A percentile compares a stretch with the other conserved stretches of the same genome.
Conservation (phyloP, 805 yeast species). For the Cyberlindnera maritima region DNA sequence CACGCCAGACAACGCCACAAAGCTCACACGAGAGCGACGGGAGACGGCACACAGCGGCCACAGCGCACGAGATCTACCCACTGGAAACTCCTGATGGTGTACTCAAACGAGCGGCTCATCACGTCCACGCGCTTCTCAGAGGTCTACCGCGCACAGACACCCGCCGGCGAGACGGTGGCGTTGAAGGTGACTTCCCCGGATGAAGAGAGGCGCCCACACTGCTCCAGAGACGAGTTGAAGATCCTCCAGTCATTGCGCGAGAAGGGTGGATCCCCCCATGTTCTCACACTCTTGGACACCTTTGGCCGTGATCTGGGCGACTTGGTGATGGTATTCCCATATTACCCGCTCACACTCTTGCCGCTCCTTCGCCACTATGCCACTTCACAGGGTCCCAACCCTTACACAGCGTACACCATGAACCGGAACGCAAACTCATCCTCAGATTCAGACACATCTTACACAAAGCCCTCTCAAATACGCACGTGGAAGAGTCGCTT, state of each 20-base stretch:
- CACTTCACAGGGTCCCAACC: slow-evolving; percentile 31
- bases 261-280: slow-evolving; percentile 11
- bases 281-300: slow-evolving; percentile 26
- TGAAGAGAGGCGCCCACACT: slow-evolving; percentile 53
- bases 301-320: slow-evolving; percentile 31
- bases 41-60: no score
- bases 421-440: not conserved
- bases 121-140: slow-evolving; percentile 45
- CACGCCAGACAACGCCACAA: no score
- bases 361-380: slow-evolving; percentile 33
- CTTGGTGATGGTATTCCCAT: slow-evolving; percentile 42
- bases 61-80: not conserved
- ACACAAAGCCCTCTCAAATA: slow-evolving; percentile 1
- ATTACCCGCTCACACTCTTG: slow-evolving; percentile 34
- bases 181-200: slow-evolving; percentile 48
- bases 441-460: not conserved
- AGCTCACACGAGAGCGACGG: no score
- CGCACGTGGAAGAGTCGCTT: slow-evolving; percentile 16
- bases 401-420: slow-evolving; percentile 23
- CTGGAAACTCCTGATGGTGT: not conserved
- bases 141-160: slow-evolving; percentile 32
- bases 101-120: slow-evolving; percentile 24
- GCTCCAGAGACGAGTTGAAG: slow-evolving; percentile 42
- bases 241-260: slow-evolving; percentile 30
- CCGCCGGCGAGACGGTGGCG: slow-evolving; percentile 31